Percentiles rank a stretch among this genome's conserved stretches.
These are phyloP conservation scores for Davidsoniella australis DNA, from an alignment of 2,329 filamentous ascomycete genomes.

Conservation along the genomic window DNA sequence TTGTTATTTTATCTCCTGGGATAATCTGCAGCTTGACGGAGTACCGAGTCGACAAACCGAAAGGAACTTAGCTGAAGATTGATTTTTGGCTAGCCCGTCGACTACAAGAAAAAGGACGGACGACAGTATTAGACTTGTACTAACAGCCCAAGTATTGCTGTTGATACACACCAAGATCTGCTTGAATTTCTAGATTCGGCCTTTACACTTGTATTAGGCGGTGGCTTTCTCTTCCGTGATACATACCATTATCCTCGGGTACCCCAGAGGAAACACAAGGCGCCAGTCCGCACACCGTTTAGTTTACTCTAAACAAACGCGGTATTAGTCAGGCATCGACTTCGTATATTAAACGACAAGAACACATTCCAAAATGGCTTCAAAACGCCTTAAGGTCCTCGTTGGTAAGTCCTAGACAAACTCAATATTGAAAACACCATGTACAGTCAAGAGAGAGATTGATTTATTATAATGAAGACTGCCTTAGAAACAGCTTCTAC, in stretches of 20 bases:
- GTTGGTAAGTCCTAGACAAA: slow-evolving; percentile 6
- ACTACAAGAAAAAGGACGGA: no score
- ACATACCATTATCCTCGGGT: not conserved
- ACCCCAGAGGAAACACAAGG: not conserved
- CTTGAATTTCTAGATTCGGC: not conserved
- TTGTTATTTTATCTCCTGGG: not conserved
- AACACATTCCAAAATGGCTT: slow-evolving; percentile 7
- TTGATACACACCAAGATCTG: not conserved
- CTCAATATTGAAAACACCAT: no score
- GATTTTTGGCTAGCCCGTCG: no score
- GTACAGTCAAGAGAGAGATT: no score
- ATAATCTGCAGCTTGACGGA: not conserved
- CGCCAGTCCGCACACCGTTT: not conserved
- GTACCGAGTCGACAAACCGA: not conserved
- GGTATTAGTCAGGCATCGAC: no score
- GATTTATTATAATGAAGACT: no score
- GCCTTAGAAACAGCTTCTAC: no score
- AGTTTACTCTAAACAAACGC: no score
- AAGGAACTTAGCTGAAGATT: not conserved
- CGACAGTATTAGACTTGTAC: no score
- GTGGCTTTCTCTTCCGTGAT: not conserved
- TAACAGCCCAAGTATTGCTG: no score
- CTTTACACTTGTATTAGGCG: not conserved
- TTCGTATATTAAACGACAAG: not conserved
- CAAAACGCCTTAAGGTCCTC: slow-evolving; percentile 11